Conservation (phyloP, 169 alveolate species). For the Plasmodium gonderi region DNA sequence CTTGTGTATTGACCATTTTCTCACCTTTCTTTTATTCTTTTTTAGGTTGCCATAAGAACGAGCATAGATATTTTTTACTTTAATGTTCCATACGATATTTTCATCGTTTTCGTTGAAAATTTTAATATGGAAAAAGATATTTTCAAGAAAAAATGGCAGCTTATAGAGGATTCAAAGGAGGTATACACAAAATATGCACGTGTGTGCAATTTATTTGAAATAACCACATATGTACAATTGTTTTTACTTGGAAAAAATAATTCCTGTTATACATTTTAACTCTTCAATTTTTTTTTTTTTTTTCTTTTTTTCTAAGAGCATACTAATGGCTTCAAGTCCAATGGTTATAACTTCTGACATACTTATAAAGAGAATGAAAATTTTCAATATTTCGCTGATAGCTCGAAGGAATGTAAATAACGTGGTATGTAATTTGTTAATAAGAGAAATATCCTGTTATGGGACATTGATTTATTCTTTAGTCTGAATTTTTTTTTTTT, state of each 20-base stretch:
- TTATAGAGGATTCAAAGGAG: slow-evolving; percentile 80
- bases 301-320: slow-evolving; percentile 8
- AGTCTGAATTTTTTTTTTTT: not conserved
- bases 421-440: not conserved
- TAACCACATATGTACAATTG: not conserved
- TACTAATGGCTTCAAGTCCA: slow-evolving; percentile 71
- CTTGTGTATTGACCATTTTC: not conserved
- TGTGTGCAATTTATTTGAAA: not conserved
- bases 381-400: slow-evolving; percentile 50
- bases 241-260: not conserved
- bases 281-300: not conserved
- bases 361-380: slow-evolving; percentile 68
- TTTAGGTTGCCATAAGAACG: slow-evolving; percentile 81
- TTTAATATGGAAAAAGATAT: slow-evolving; percentile 72
- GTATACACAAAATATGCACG: slow-evolving; percentile 11
- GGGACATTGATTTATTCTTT: no score
- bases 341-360: slow-evolving; percentile 75
- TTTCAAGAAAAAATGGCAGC: slow-evolving; percentile 79
- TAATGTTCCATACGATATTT: slow-evolving; percentile 76
- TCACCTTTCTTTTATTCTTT: not conserved
- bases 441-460: not conserved
- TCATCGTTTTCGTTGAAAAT: slow-evolving; percentile 76
- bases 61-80: slow-evolving; percentile 79
- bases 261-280: not conserved
- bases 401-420: slow-evolving; percentile 48